Evolutionary conservation across 768 basidiomycete genomes (phyloP), one percentile per base, ranked within the genome.

Genomic region (Sporobolomyces pararoseus): DNA sequence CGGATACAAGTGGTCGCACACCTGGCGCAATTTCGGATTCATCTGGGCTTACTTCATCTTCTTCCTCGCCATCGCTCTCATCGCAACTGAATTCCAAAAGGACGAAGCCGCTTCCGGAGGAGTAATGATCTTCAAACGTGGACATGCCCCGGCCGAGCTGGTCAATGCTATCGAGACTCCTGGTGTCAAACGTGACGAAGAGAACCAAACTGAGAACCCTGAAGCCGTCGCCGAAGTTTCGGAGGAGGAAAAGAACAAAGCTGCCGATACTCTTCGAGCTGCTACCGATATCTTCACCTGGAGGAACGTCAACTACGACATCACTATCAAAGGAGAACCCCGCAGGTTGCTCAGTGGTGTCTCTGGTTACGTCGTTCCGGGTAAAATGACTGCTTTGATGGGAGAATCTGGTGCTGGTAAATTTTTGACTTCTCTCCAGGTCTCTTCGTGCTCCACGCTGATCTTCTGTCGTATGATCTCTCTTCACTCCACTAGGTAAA

Each of bases 341-440:
- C 47, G 71, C 16, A 71, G 70, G 10, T 64, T 78, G 17, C 70
- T 77, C 54, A 29, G 72, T 52, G 59, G 73, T 54, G 70, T 76
- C 52, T 27, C 73, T 1, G 76, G 77, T 9, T 81, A 49, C 79
- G 80, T 80, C 68, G 75, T 55, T 50, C 77, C 77, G 25, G 74
- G 74, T 35, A 58, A 57, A 37, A 77, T 66, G 76, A 80, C 64
- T 67, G 82, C 82, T 0, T 78, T 83, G 14, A 82, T 83, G 81
- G 82, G 82, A 61, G 82, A 80, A 27, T 80, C 79, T 13, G 82
- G 82, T 68, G 82, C 82, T 25, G 82, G 59, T 61, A 42, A 16
- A 27, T 51, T 39, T 7, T 31, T 21, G 49, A 81, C 78, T 68
- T 76, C 77, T 66, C 76, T 79, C 69, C n/a, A n/a, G n/a, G 79